Evolutionary conservation across 768 basidiomycete genomes (phyloP), one percentile per base, ranked within the genome.

Genomic region (Floccularia luteovirens): DNA sequence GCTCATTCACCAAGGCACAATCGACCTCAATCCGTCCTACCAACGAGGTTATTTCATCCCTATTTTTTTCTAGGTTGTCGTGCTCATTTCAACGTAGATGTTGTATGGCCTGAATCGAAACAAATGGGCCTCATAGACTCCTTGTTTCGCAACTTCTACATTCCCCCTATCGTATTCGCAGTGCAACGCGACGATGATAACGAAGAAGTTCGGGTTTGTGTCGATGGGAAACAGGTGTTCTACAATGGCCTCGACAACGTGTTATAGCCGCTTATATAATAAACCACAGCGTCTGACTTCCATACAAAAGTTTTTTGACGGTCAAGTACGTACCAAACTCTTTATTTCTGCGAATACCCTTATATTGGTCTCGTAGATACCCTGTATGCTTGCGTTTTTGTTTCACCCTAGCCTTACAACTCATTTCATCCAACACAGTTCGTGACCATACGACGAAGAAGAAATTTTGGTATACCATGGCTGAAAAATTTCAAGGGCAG

Each of bases 211-310:
- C 67, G 79, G 41, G 63, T 77, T 4, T 88, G 85, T 42, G 84
- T 88, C 2, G 88, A 90, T 49, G 88, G 88, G 4, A 90, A 90
- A 50, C 88, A 90, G 73, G 85, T 63, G 67, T 59, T 61, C n/a
- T n/a, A n/a, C n/a, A n/a, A n/a, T n/a, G n/a, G n/a, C n/a, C n/a
- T n/a, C n/a, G n/a, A n/a, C n/a, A n/a, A n/a, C n/a, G n/a, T n/a
- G n/a, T n/a, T n/a, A n/a, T n/a, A n/a, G n/a, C n/a, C n/a, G n/a
- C n/a, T 28, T n/a, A 39, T 30, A 6, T 27, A 46, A 64, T 60
- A 31, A 20, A 13, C 11, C 5, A 8, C 66, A 84, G 65, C 70
- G 88, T 14, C 55, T 90, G 31, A 90, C 86, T 0, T 89, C 87
- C 0, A 81, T 89, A 39, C 73, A 79, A 46, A 82, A 76, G 39